A percentile compares a stretch with the other conserved stretches of the same genome.
These are phyloP conservation scores for Sabuloglossum arenarium DNA, from an alignment of 495 filamentous ascomycete genomes.

Conservation along the genomic window DNA sequence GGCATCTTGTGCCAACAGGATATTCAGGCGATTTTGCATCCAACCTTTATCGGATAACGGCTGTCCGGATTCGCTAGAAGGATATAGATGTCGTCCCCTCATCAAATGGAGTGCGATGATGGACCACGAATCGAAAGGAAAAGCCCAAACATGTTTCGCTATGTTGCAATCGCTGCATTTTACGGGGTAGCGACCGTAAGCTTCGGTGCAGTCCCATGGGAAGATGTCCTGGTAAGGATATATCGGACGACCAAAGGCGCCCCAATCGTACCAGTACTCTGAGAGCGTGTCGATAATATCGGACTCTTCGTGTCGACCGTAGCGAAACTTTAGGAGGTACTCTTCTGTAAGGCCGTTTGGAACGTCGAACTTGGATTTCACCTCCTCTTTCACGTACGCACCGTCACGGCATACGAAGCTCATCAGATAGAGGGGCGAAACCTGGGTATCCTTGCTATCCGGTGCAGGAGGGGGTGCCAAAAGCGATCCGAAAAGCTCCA, in stretches of 20 bases:
- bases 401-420: slow-evolving; percentile 23
- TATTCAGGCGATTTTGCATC: slow-evolving; percentile 16
- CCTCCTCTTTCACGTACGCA: slow-evolving; percentile 5
- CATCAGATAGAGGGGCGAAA: slow-evolving; percentile 19
- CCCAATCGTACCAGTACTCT: slow-evolving; percentile 27
- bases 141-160: slow-evolving; percentile 22
- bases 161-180: slow-evolving; percentile 21
- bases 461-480: slow-evolving; percentile 5
- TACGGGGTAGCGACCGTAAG: slow-evolving; percentile 16
- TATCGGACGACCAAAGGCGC: slow-evolving; percentile 16
- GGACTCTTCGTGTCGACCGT: slow-evolving; percentile 17
- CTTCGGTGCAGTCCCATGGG: slow-evolving; percentile 26
- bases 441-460: too few species aligned
- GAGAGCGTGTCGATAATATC: slow-evolving; percentile 21
- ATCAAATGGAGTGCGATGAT: slow-evolving; percentile 18
- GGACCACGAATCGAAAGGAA: slow-evolving; percentile 25
- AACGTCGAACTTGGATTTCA: slow-evolving; percentile 18
- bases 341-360: slow-evolving; percentile 22
- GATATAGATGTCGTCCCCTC: slow-evolving; percentile 6
- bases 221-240: slow-evolving; percentile 21
- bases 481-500: slow-evolving; percentile 1
- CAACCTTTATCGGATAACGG: slow-evolving; percentile 10
- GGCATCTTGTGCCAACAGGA: slow-evolving; percentile 14
- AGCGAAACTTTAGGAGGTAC: slow-evolving; percentile 19
- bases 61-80: slow-evolving; percentile 8